These are phyloP conservation scores for Senna siamea DNA, from an alignment of 306 rosid genomes.

Conservation along the genomic window DNA sequence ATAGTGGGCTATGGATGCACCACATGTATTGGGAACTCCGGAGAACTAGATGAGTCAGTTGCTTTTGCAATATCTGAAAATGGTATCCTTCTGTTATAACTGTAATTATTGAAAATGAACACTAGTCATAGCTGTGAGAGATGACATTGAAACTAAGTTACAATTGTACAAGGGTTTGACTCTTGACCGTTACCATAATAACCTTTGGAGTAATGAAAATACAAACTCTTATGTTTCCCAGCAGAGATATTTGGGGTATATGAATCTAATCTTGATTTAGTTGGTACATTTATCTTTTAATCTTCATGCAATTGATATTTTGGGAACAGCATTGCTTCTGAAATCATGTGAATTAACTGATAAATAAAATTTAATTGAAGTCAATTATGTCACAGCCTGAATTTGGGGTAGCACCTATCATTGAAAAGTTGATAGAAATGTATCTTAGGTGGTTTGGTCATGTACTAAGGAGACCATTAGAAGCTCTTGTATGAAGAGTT, in stretches of 20 bases:
- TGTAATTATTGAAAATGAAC: not conserved
- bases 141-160: too few relatives aligned
- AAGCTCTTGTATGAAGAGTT: too few relatives aligned
- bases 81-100: not conserved
- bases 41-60: conserved; percentile 57
- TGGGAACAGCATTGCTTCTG: not conserved
- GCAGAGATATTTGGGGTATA: not conserved
- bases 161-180: not conserved
- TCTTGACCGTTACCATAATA: not conserved
- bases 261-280: too few relatives aligned
- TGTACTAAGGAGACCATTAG: too few relatives aligned
- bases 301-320: not conserved
- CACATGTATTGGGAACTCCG: conserved; percentile 75
- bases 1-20: conserved; percentile 75
- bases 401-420: too few relatives aligned
- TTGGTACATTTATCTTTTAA: not conserved
- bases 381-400: too few relatives aligned
- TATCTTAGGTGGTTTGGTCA: too few relatives aligned
- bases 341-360: not conserved
- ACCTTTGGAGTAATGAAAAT: not conserved
- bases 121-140: too few relatives aligned
- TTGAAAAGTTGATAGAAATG: too few relatives aligned
- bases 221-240: not conserved
- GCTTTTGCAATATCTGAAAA: conserved; percentile 35
- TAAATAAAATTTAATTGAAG: too few relatives aligned